Base-by-base conservation (phyloP, 345 rosid genomes). In the Garcia nutans region DNA sequence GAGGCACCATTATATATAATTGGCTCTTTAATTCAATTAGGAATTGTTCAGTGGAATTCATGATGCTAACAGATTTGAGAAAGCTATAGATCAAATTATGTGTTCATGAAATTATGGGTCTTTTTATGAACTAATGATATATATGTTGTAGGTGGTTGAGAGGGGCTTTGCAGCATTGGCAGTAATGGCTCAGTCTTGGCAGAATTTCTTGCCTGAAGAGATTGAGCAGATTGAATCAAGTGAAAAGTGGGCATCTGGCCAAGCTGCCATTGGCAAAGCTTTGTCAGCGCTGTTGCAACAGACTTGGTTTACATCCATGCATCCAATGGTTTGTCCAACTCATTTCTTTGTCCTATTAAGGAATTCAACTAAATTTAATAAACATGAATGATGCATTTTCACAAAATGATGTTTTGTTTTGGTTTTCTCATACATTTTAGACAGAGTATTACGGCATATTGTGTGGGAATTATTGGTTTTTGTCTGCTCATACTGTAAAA, bases 211-310 rank as follows among this genome's bases (percentile, higher is more conserved):
- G 76, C 88, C 82, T 69, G 94, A 84, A 85, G 90, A 81, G 63
- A 77, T 66, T 76, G 89, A 81, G 77, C 84, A 76, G 74, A 71
- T 73, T 74, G 83, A 82, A 74, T 84, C 86, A 63, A 74, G 70
- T 78, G 81, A 82, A 78, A 88, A 82, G 83, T 81, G 86, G 86
- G 78, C 70, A 73, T 81, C 82, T 72, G 88, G 94, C 81, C 87
- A 79, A 79, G 85, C 84, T 86, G 74, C 85, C 81, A 88, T 89
- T 73, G 85, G 87, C 75, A 91, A 85, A 83, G 81, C 91, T 80
- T 83, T 91, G 77, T 87, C 98, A 71, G 80, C 80, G 60, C 86
- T 93, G n/a, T 74, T 93, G 86, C 92, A 91, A 81, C 91, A 83
- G 65, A 83, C 97, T 66, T 93, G 97, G 97, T 88, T 90, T 81